Evolutionary conservation across 2,329 filamentous ascomycete genomes (phyloP).

Genomic region (Cryphonectria nitschkei): DNA sequence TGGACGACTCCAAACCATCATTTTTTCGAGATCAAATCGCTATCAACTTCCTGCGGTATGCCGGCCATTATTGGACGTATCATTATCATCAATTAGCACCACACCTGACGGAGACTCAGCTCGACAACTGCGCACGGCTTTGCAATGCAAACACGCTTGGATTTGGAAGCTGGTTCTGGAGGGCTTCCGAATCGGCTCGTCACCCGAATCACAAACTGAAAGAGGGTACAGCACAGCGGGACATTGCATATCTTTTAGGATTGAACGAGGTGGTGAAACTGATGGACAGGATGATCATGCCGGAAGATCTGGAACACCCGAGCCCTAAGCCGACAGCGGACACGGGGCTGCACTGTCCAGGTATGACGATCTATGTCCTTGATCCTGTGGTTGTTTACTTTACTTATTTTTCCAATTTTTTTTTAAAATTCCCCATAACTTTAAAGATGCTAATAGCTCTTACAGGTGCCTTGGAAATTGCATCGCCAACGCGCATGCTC

Average conservation of each 20-base stretch:
- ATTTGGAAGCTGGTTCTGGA: conserved; percentile 15
- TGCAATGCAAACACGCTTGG: conserved; percentile 19
- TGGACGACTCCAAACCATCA: conserved; percentile 9
- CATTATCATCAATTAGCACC: conserved; percentile 13
- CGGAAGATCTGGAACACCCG: background rate
- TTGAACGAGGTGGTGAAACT: conserved; percentile 12
- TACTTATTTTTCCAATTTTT: too few relatives aligned
- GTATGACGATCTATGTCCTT: background rate
- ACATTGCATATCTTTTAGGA: conserved; percentile 5
- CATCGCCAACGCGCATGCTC: conserved; percentile 1
- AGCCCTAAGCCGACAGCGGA: background rate
- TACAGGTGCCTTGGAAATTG: conserved; percentile 1
- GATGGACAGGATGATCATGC: conserved; percentile 17
- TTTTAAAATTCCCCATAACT: too few relatives aligned
- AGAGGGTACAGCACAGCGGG: conserved; percentile 15
- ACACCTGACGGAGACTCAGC: conserved; percentile 9
- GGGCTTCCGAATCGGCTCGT: conserved; percentile 9
- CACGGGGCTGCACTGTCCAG: background rate
- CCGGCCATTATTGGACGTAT: conserved; percentile 12
- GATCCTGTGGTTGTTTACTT: background rate
- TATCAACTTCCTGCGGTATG: conserved; percentile 11
- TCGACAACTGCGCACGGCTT: conserved; percentile 12
- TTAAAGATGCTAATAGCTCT: background rate
- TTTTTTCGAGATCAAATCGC: conserved; percentile 13
- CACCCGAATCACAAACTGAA: conserved; percentile 11